Percentiles rank a stretch among this genome's conserved stretches.
Conservation (phyloP, 2,329 filamentous ascomycete species). For the Sclerotinia trifoliorum region DNA sequence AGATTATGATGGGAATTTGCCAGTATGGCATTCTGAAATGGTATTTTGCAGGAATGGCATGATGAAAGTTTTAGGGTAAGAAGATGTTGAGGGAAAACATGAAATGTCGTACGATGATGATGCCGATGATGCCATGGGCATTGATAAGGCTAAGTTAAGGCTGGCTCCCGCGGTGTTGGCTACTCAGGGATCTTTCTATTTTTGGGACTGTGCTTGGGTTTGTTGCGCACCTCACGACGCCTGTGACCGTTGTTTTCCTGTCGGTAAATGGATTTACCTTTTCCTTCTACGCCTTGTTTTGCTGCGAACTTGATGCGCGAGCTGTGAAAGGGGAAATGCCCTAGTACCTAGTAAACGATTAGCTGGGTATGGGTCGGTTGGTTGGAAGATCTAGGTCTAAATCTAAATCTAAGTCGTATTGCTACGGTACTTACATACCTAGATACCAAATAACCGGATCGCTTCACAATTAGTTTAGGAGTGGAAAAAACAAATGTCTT, state of each 20-base stretch:
- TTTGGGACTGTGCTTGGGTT: neutral
- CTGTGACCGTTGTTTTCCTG: neutral
- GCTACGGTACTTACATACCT: neutral
- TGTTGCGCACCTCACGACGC: neutral
- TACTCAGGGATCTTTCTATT: neutral
- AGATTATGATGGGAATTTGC: neutral
- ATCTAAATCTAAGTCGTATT: neutral
- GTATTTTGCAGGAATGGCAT: neutral
- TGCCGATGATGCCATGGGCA: neutral
- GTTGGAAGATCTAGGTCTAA: neutral
- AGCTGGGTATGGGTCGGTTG: neutral
- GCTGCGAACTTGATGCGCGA: neutral
- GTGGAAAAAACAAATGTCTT: neutral
- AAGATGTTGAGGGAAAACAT: too few species aligned
- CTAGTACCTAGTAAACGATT: constrained; percentile 2
- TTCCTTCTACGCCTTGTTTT: neutral
- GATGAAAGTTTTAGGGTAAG: neutral
- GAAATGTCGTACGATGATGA: constrained; percentile 16
- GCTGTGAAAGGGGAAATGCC: constrained; percentile 1
- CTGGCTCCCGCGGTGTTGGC: neutral
- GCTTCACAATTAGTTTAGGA: neutral
- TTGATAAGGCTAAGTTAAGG: neutral
- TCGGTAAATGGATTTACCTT: neutral
- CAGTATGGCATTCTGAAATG: neutral
- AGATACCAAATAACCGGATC: neutral